Base-by-base conservation (phyloP, 805 yeast species). In the Starmerella apis region DNA sequence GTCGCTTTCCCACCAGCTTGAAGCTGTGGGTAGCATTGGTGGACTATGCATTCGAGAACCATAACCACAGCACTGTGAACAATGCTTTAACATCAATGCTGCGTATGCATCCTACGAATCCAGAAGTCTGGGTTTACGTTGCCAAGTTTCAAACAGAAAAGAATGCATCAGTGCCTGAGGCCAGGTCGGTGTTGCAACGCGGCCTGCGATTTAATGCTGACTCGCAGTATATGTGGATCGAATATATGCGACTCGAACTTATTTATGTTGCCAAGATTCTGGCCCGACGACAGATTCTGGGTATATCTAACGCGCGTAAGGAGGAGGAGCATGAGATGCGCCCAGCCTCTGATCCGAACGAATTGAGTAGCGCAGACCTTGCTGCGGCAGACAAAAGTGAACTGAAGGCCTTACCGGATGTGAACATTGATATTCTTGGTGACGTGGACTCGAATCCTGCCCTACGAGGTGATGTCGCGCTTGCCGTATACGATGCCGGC, bases 111-210 rank as follows among this genome's bases (percentile, higher is more conserved):
- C 97, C 98, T n/a, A 76, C 83, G 38, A 84, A 88, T 61, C 77
- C 86, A 2, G 83, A 81, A 59, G 83, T 90, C 16, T 92, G 98
- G 98, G 77, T 92, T 38, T 77, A 86, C 60, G 96, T 96, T 22
- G 96, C 96, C 27, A 85, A 85, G 63, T 86, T 86, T 67, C 97
- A 92, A 68, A 81, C 85, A 60, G 96, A 90, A 59, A 77, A 76
- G 25, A 86, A 92, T 65, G 84, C 90, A 36, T 83, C 87, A 59
- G 85, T 94, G 41, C 80, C 82, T 62, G 88, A 94, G 42, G 88
- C 96, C 20, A 76, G 99, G 65, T 78, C 79, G 9, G 73, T 92
- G 23, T 79, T 87, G 65, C 96, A 88, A 65, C 78, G 83, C 57
- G 94, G 83, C 28, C 71, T 92, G 36, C 74, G 94, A 64, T 83